Evolutionary conservation across 768 basidiomycete species (phyloP).

Genomic region (Xerocomus potaroensis): DNA sequence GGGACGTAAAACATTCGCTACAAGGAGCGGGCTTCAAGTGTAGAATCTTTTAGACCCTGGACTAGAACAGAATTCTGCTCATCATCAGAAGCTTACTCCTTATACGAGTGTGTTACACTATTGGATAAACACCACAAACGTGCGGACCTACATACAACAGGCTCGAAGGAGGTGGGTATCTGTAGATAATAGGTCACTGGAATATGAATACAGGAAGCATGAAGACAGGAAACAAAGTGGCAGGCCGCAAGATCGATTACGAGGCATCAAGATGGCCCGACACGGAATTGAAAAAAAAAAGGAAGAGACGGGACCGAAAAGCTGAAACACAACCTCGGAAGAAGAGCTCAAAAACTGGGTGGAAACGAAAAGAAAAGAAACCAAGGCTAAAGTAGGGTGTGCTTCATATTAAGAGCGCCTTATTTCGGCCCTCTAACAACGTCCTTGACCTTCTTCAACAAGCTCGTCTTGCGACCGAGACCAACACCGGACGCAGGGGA

Average conservation of each 20-base stretch:
- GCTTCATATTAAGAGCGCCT: constrained; percentile 7
- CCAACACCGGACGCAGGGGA: constrained; percentile 38
- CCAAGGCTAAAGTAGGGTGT: constrained; percentile 7
- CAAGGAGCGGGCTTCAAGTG: constrained; percentile 46
- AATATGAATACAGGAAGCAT: constrained; percentile 33
- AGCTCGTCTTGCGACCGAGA: constrained; percentile 69
- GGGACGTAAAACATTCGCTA: constrained; percentile 68
- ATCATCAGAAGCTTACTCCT: constrained; percentile 5
- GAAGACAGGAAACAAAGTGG: constrained; percentile 1
- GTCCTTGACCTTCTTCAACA: constrained; percentile 75
- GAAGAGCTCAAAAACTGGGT: constrained; percentile 3
- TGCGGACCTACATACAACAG: constrained; percentile 34
- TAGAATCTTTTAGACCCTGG: constrained; percentile 28
- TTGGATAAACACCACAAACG: constrained; percentile 24
- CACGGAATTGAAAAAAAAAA: constrained; percentile 1
- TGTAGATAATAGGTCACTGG: constrained; percentile 30
- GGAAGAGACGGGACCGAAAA: neutral
- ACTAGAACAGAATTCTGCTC: no score
- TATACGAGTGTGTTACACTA: constrained; percentile 28
- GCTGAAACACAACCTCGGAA: constrained; percentile 3
- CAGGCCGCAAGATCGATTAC: constrained; percentile 9
- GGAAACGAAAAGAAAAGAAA: constrained; percentile 8
- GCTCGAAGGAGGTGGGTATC: constrained; percentile 28
- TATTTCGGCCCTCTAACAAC: constrained; percentile 58
- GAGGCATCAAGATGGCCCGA: constrained; percentile 1